Percentiles rank a stretch among this genome's conserved stretches.
These are phyloP conservation scores for Amaranthus tricolor DNA, from an alignment of 179 eudicot species.

Conservation along the genomic window DNA sequence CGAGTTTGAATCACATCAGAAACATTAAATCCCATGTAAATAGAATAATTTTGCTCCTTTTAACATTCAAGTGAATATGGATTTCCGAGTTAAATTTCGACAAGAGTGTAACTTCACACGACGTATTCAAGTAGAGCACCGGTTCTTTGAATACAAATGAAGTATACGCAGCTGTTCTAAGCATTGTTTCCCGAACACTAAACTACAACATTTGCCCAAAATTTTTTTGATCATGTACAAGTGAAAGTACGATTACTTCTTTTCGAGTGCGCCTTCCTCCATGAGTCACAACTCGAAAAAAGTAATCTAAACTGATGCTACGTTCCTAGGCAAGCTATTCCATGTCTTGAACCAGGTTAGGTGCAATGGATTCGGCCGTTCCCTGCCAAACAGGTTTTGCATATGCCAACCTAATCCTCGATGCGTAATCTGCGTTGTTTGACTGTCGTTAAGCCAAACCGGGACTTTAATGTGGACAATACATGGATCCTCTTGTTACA, in stretches of 20 bases:
- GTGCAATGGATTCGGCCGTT: not conserved
- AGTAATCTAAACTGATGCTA: not conserved
- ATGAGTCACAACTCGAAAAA: not conserved
- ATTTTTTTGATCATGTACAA: conserved; percentile 27
- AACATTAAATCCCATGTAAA: not conserved
- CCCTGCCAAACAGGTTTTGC: not conserved
- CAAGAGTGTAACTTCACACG: conserved; percentile 9
- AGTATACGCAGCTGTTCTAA: conserved; percentile 11
- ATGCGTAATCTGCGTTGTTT: not conserved
- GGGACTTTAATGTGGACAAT: conserved; percentile 8
- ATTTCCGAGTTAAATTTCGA: not conserved
- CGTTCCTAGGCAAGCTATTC: conserved; percentile 7
- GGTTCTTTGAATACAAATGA: conserved; percentile 14
- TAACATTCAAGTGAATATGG: conserved; percentile 4
- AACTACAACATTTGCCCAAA: conserved; percentile 21
- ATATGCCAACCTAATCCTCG: not conserved
- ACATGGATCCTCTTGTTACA: conserved; percentile 23
- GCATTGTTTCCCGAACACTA: conserved; percentile 15
- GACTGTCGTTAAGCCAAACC: conserved; percentile 3
- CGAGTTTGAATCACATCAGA: no score
- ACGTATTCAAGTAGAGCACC: conserved; percentile 9
- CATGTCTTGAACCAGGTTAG: conserved; percentile 5
- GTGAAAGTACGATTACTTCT: conserved; percentile 7
- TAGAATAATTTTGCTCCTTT: not conserved
- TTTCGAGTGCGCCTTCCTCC: conserved; percentile 2